phyloP scores from a whole-genome alignment of 495 filamentous ascomycete species.

The Gamarada debralockiae region DNA sequence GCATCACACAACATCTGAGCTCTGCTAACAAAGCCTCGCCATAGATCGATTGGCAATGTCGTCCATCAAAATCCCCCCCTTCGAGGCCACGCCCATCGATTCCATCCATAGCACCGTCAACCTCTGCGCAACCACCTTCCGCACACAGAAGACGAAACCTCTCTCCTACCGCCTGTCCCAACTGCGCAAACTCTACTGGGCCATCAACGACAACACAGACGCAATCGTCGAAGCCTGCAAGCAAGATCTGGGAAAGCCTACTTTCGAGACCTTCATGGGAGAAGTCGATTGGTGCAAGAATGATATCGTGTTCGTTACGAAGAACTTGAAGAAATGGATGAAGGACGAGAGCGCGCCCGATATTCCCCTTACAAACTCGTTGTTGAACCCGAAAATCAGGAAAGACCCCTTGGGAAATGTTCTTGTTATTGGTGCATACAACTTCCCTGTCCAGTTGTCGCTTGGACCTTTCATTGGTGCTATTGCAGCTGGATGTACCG shows the following conservation, averaged over 20 bases:
- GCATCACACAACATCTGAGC: too few relatives aligned
- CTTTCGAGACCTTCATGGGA: constrained; percentile 63
- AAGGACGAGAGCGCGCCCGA: constrained; percentile 74
- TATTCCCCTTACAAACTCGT: constrained; percentile 59
- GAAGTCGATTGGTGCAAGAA: constrained; percentile 72
- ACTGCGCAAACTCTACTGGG: constrained; percentile 93
- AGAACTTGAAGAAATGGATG: constrained; percentile 74
- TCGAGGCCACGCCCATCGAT: constrained; percentile 64
- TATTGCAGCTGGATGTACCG: constrained; percentile 88
- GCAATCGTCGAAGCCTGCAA: constrained; percentile 65
- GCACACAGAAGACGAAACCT: constrained; percentile 73
- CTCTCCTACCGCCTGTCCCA: constrained; percentile 78
- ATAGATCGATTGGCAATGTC: constrained; percentile 9
- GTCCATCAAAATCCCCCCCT: constrained; percentile 44
- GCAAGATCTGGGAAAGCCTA: constrained; percentile 69
- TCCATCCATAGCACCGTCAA: constrained; percentile 57
- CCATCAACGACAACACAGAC: constrained; percentile 68
- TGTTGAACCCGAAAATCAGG: constrained; percentile 69
- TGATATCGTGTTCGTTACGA: constrained; percentile 71
- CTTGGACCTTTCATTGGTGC: constrained; percentile 81
- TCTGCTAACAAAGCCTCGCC: too few relatives aligned
- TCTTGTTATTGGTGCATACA: constrained; percentile 88
- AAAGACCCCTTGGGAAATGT: constrained; percentile 87
- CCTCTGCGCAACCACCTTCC: constrained; percentile 59
- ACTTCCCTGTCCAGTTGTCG: constrained; percentile 82